These are phyloP conservation scores for Aspergillus sergii DNA, from an alignment of 2,329 filamentous ascomycete genomes.

Conservation along the genomic window DNA sequence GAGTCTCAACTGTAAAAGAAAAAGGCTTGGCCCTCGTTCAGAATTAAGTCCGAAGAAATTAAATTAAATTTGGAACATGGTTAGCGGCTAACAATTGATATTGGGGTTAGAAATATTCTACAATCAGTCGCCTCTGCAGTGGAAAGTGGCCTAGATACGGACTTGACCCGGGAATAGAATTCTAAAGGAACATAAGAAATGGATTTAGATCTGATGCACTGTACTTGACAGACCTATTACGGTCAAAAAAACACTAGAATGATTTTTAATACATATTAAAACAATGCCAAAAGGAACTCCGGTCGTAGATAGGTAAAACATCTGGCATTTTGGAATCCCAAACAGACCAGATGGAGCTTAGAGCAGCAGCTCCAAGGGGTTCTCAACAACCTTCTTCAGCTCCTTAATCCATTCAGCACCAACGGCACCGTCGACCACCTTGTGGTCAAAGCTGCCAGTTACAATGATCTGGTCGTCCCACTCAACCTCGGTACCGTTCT, in stretches of 20 bases:
- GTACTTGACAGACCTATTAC: slow-evolving; percentile 30
- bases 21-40: background rate
- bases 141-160: background rate
- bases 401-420: slow-evolving; percentile 96
- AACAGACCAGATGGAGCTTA: slow-evolving; percentile 50
- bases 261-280: slow-evolving; percentile 44
- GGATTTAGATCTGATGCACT: slow-evolving; percentile 34
- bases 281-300: slow-evolving; percentile 21
- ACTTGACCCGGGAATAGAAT: no score
- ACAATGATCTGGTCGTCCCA: slow-evolving; percentile 98
- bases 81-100: background rate
- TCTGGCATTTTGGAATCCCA: slow-evolving; percentile 15
- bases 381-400: slow-evolving; percentile 97
- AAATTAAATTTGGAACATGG: background rate
- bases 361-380: slow-evolving; percentile 90
- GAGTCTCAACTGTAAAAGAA: background rate
- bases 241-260: slow-evolving; percentile 25
- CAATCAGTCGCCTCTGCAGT: background rate
- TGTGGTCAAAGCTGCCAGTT: slow-evolving; percentile 97
- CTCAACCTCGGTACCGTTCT: slow-evolving; percentile 78
- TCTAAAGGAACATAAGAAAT: slow-evolving; percentile 25
- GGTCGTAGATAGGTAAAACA: slow-evolving; percentile 22
- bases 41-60: background rate
- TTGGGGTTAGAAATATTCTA: background rate
- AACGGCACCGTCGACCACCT: slow-evolving; percentile 94